A percentile compares a stretch with the other conserved stretches of the same genome.
Conservation (phyloP, 805 yeast genomes). For the Pichia gijzeniarum region DNA sequence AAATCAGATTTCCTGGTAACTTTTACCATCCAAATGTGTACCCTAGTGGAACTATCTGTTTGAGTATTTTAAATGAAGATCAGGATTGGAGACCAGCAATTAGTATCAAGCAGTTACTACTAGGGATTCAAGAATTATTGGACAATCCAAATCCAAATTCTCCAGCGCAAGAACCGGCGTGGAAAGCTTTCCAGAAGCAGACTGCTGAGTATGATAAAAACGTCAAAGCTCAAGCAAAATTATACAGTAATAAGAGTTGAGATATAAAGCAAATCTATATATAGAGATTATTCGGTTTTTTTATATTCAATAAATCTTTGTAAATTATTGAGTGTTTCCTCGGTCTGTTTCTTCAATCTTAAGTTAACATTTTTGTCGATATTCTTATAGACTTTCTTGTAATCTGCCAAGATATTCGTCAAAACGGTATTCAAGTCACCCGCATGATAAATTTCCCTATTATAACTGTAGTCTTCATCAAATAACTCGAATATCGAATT, state of each 20-base stretch:
- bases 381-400: conserved; percentile 49
- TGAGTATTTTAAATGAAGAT: conserved; percentile 86
- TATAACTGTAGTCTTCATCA: conserved; percentile 71
- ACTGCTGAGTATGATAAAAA: conserved; percentile 62
- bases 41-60: conserved; percentile 95
- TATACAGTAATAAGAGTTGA: conserved; percentile 41
- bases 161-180: conserved; percentile 97
- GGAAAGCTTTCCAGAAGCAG: conserved; percentile 75
- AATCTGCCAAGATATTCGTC: conserved; percentile 36
- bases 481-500: conserved; percentile 72
- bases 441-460: conserved; percentile 57
- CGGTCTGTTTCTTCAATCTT: conserved; percentile 54
- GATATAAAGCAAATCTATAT: conserved; percentile 1
- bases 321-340: conserved; percentile 60
- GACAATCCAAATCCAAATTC: conserved; percentile 90
- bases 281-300: conserved; percentile 31
- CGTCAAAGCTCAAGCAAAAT: conserved; percentile 74
- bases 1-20: conserved; percentile 79
- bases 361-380: conserved; percentile 60
- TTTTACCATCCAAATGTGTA: conserved; percentile 97
- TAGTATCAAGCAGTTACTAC: conserved; percentile 77
- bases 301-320: conserved; percentile 78
- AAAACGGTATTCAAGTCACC: conserved; percentile 41
- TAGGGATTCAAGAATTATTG: conserved; percentile 89
- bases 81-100: conserved; percentile 99